Percentiles rank a stretch among this genome's conserved stretches.
Evolutionary conservation across 2,329 filamentous ascomycete genomes (phyloP).

Genomic region (Biscogniauxia mediterranea): DNA sequence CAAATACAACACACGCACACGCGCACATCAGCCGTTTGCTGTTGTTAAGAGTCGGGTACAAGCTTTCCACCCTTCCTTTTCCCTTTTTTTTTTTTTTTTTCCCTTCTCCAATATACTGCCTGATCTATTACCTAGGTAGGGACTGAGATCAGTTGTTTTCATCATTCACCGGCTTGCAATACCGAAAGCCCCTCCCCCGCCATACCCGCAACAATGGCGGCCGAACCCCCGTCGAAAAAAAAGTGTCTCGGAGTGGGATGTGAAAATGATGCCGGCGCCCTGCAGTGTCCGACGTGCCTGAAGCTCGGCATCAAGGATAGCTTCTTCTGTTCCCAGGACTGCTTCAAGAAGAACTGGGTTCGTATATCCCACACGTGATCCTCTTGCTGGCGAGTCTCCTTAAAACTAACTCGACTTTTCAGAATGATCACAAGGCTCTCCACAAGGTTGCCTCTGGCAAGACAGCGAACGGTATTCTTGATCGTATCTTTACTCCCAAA

Average conservation of each 20-base stretch:
- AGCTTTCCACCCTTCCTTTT: too few species aligned
- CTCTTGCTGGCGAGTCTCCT: background rate
- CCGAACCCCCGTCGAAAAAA: constrained; percentile 54
- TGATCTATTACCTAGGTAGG: too few species aligned
- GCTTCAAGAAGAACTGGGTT: constrained; percentile 99
- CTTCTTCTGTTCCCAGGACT: constrained; percentile 97
- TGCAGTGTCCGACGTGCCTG: constrained; percentile 94
- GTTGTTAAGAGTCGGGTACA: too few species aligned
- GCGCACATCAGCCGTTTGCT: background rate
- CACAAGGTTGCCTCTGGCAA: constrained; percentile 66
- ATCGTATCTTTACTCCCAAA: constrained; percentile 72
- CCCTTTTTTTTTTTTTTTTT: too few species aligned
- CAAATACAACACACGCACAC: background rate
- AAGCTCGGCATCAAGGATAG: constrained; percentile 85
- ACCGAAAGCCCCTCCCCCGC: constrained; percentile 2
- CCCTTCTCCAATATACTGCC: too few species aligned
- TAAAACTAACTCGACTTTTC: constrained; percentile 13
- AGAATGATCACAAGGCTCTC: constrained; percentile 79
- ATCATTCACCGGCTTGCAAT: background rate
- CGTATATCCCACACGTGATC: constrained; percentile 26
- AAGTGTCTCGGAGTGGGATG: constrained; percentile 83
- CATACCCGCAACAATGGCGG: constrained; percentile 36
- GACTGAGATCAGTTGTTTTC: too few species aligned
- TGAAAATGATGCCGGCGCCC: constrained; percentile 75
- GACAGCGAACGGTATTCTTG: constrained; percentile 64